Evolutionary conservation across 106 monocot species (phyloP).

Genomic region (Phalaenopsis equestris): DNA sequence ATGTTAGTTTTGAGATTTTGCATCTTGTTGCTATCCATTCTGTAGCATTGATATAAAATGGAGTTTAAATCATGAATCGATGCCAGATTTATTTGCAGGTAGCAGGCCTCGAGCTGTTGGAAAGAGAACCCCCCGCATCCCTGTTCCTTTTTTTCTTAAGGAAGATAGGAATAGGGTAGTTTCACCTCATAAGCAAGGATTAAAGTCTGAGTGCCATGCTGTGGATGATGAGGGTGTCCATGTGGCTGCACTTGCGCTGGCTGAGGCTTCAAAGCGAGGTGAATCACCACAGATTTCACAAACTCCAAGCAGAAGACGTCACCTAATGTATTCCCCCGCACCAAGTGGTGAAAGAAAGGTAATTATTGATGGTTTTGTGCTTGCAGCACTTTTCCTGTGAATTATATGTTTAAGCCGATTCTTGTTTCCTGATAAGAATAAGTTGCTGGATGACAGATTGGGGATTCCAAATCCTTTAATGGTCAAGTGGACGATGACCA

Average conservation of each 20-base stretch:
- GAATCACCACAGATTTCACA: constrained; percentile 87
- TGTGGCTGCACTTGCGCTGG: constrained; percentile 89
- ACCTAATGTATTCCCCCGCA: constrained; percentile 29
- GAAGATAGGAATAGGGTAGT: constrained; percentile 30
- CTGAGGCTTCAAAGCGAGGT: constrained; percentile 79
- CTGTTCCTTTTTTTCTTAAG: constrained; percentile 51
- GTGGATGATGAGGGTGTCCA: constrained; percentile 85
- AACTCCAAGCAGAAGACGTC: constrained; percentile 44
- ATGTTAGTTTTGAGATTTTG: neutral
- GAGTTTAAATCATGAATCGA: constrained; percentile 11
- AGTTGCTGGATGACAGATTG: constrained; percentile 46
- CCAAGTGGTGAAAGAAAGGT: constrained; percentile 63
- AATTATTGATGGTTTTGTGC: neutral
- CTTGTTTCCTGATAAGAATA: constrained; percentile 10
- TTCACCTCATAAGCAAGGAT: constrained; percentile 23
- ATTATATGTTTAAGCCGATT: constrained; percentile 2
- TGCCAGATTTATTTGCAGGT: constrained; percentile 47
- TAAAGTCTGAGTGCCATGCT: constrained; percentile 32
- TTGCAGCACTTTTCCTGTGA: neutral
- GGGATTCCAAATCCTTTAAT: constrained; percentile 42
- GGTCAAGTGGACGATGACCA: constrained; percentile 34
- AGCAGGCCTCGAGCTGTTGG: constrained; percentile 86
- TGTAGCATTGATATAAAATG: neutral
- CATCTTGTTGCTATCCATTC: neutral
- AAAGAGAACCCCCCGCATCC: constrained; percentile 87